Evolutionary conservation across 2,329 filamentous ascomycete genomes (phyloP), one percentile per base, ranked within the genome.

Genomic region (Dryadomyces quercus-mongolicae): DNA sequence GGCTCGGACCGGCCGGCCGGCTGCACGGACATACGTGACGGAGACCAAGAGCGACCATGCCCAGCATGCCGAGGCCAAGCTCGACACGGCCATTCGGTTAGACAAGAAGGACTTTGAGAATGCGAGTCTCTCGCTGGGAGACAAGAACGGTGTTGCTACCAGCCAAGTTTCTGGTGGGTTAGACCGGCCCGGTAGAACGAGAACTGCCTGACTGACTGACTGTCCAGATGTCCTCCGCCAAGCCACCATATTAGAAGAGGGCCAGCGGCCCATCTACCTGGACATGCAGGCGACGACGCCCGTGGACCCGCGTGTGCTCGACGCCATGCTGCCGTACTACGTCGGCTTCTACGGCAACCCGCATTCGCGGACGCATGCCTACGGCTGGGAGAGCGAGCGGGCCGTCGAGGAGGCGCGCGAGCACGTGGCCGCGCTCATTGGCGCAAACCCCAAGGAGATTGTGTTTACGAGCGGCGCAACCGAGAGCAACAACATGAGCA

Each of bases 401-500:
- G 92, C 88, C 0, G 85, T 95, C 21, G 93, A 98, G 68, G 79
- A 88, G 59, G 91, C 93, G 46, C 82, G 93, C 63, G 79, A 80
- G 62, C 81, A 97, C 65, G 78, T 97, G 60, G 93, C 93, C 3
- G 78, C 77, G 43, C 78, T 98, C 54, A 93, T 98, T 60, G 92
- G 92, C 25, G 93, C 93, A 31, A 90, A 98, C 67, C 76, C 93
- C 6, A 98, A 98, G 71, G 93, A 98, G 68, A 97, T 98, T 60
- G 94, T 98, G 63, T 97, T 98, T 72, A 98, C 93, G 7, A 96
- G 91, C 64, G 93, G 93, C 54, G 93, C 93, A 16, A 98, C 93
- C 0, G 93, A 98, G 74, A 96, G 90, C 67, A 98, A 98, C 72
- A 98, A 98, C 65, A 98, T 98, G 93, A 95, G 90, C 70, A 89